Evolutionary conservation across 106 monocot species (phyloP), one percentile per base, ranked within the genome.

Genomic region (Alisma plantagoaquatica): DNA sequence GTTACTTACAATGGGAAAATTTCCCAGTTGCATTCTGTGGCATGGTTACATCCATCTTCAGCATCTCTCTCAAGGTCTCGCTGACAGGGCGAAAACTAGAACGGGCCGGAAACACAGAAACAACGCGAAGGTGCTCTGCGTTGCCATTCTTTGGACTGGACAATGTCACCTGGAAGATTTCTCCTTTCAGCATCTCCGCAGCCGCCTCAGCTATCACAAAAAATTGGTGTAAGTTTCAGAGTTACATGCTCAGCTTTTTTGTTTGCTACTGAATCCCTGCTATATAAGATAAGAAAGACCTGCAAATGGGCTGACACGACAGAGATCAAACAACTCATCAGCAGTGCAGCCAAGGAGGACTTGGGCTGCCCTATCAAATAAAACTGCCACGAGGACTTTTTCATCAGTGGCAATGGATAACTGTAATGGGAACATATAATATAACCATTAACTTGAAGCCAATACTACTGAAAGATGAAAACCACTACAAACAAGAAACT

Each of bases 351-450:
- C 87, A 26, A 82, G 44, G 10, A 88, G 68, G 12, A 43, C 60
- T 14, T 67, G 74, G 12, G 88, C 78, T 7, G 75, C 73, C 46
- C 84, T 61, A 49, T 96, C 94, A 57, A 96, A 96, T 62, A 68
- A 75, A 0, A 88, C 45, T 21, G 76, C 94, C 23, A 53, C 57
- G 11, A 68, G 33, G 11, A 88, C 94, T 66, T 50, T 67, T 26
- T 79, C 73, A 18, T 31, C 45, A 1, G 76, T 71, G 0, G 82
- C 82, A 22, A 88, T 48, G n/a, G 82, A 88, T 14, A 87, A 18
- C 84, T 84, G 54, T 38, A 41, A 67, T 30, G 16, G 33, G 31
- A n/a, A n/a, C n/a, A n/a, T n/a, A n/a, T n/a, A n/a, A n/a, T n/a
- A n/a, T n/a, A n/a, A n/a, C n/a, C n/a, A n/a, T n/a, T n/a, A n/a